Conservation (phyloP, 768 basidiomycete genomes). For the Suillus cothurnatus region DNA sequence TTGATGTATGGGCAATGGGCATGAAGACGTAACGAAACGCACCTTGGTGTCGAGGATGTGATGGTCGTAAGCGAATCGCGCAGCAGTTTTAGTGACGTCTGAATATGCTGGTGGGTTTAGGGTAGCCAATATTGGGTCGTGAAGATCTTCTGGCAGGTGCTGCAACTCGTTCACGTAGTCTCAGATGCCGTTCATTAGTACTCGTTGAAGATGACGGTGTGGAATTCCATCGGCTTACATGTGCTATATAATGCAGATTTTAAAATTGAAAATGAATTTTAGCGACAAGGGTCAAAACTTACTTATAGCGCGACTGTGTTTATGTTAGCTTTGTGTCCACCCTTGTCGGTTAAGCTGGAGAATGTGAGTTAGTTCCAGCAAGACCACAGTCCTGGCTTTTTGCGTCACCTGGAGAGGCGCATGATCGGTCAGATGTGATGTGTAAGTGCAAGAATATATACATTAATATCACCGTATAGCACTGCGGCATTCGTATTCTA, state of each 20-base stretch:
- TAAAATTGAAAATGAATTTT: background rate
- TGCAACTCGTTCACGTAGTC: slow-evolving; percentile 82
- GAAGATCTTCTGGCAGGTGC: slow-evolving; percentile 53
- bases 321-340: slow-evolving; percentile 46
- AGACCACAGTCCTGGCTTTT: slow-evolving; percentile 59
- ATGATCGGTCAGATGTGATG: background rate
- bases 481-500: slow-evolving; percentile 43
- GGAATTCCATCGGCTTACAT: slow-evolving; percentile 33
- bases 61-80: slow-evolving; percentile 66
- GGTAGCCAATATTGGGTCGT: slow-evolving; percentile 70
- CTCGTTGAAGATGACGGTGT: background rate
- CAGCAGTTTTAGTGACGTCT: slow-evolving; percentile 43
- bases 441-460: slow-evolving; percentile 33
- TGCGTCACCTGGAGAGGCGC: slow-evolving; percentile 62
- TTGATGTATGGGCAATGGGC: slow-evolving; percentile 1
- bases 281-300: slow-evolving; percentile 23
- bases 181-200: slow-evolving; percentile 19
- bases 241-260: slow-evolving; percentile 25
- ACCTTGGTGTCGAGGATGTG: slow-evolving; percentile 62
- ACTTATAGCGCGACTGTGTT: slow-evolving; percentile 69
- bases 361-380: slow-evolving; percentile 81
- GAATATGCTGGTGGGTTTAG: slow-evolving; percentile 68
- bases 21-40: slow-evolving; percentile 13
- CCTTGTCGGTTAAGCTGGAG: slow-evolving; percentile 39
- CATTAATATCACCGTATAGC: too few relatives aligned